Evolutionary conservation across 2,329 filamentous ascomycete species (phyloP).

Genomic region (Nigrograna mackinnonii): DNA sequence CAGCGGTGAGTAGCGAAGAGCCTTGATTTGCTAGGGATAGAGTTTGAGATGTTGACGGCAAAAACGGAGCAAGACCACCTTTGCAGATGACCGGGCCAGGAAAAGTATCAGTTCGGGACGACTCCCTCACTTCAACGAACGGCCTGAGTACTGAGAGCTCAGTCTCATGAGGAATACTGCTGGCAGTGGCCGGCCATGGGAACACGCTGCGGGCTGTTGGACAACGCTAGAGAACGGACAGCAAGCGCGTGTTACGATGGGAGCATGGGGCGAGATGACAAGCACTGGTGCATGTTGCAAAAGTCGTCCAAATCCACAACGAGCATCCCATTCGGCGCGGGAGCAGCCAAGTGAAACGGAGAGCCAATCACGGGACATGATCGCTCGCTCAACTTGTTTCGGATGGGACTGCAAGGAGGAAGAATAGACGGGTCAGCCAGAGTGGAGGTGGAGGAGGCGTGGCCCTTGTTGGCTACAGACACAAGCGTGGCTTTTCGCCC

Average conservation of each 20-base stretch:
- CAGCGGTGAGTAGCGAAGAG: conserved; percentile 30
- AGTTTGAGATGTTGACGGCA: conserved; percentile 23
- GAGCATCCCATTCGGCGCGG: conserved; percentile 6
- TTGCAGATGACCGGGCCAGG: too few relatives aligned
- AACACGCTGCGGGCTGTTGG: too few relatives aligned
- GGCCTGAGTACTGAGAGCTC: too few relatives aligned
- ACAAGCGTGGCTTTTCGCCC: conserved; percentile 35
- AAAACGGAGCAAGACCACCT: conserved; percentile 28
- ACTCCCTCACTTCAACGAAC: conserved; percentile 24
- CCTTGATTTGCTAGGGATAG: conserved; percentile 10
- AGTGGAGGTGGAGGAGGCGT: too few relatives aligned
- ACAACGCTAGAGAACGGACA: too few relatives aligned
- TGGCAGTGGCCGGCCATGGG: too few relatives aligned
- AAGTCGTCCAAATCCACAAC: too few relatives aligned
- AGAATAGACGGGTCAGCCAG: too few relatives aligned
- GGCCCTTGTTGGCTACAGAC: conserved; percentile 23
- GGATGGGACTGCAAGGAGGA: conserved; percentile 40
- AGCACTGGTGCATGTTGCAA: too few relatives aligned
- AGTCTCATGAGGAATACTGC: too few relatives aligned
- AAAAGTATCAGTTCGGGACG: conserved; percentile 4
- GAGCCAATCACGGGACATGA: conserved; percentile 25
- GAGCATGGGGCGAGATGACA: too few relatives aligned
- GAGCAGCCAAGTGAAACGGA: conserved; percentile 15
- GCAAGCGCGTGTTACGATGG: too few relatives aligned
- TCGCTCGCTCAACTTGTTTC: background rate